These are phyloP conservation scores for Camillea tinctor DNA, from an alignment of 2,329 filamentous ascomycete species.

Conservation along the genomic window DNA sequence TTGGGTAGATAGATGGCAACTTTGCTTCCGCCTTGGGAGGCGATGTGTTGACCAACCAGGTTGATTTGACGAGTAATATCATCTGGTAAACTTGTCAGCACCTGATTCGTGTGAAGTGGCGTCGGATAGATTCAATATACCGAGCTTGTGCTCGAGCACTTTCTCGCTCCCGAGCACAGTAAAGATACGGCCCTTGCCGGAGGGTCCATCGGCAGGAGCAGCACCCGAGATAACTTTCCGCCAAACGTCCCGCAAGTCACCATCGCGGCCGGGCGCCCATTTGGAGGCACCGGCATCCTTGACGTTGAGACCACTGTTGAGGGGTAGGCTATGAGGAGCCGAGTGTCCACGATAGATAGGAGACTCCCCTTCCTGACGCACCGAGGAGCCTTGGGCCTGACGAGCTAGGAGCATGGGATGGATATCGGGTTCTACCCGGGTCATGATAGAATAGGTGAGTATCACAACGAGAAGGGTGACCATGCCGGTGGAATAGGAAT, in stretches of 20 bases:
- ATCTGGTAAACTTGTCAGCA: conserved; percentile 43
- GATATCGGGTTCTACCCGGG: conserved; percentile 77
- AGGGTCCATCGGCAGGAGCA: conserved; percentile 60
- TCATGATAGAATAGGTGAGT: conserved; percentile 68
- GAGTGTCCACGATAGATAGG: conserved; percentile 82
- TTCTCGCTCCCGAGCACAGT: conserved; percentile 77
- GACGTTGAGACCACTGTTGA: conserved; percentile 76
- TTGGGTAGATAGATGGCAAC: conserved; percentile 92
- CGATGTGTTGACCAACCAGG: conserved; percentile 74
- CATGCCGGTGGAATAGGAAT: conserved; percentile 73
- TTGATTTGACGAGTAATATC: conserved; percentile 84
- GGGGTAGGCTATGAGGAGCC: conserved; percentile 79
- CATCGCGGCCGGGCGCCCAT: conserved; percentile 80
- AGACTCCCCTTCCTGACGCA: conserved; percentile 82
- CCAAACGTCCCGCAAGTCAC: conserved; percentile 92
- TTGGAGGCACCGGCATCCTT: conserved; percentile 77
- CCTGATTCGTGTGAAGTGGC: conserved; percentile 1
- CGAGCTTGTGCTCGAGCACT: conserved; percentile 68
- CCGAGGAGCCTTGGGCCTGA: conserved; percentile 74
- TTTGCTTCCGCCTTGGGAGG: conserved; percentile 68
- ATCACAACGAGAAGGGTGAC: conserved; percentile 64
- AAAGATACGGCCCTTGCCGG: conserved; percentile 68
- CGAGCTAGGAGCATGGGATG: conserved; percentile 88
- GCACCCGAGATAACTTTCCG: conserved; percentile 66
- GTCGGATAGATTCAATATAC: conserved; percentile 36